Conservation (phyloP, 2,329 filamentous ascomycete genomes). For the Colletotrichum echinochloae region DNA sequence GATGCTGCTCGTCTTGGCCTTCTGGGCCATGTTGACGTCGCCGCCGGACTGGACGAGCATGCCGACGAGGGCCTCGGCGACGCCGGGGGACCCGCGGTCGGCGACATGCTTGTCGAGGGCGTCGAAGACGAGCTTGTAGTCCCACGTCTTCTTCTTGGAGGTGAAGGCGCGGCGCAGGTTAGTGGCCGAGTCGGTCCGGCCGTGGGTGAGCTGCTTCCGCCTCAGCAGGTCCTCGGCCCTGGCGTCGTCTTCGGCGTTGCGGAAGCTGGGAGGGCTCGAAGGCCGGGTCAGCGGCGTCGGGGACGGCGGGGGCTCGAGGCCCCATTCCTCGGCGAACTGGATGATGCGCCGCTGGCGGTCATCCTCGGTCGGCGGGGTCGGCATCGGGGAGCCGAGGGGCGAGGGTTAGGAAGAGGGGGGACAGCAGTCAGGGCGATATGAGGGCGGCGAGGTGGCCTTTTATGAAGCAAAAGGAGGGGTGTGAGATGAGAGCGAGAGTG, state of each 20-base stretch:
- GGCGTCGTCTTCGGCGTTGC: slow-evolving; percentile 62
- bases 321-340: slow-evolving; percentile 64
- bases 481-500: neutral
- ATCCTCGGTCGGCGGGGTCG: slow-evolving; percentile 37
- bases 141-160: slow-evolving; percentile 63
- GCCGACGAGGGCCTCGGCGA: slow-evolving; percentile 66
- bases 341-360: slow-evolving; percentile 61
- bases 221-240: slow-evolving; percentile 67
- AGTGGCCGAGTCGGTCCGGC: slow-evolving; percentile 47
- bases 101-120: slow-evolving; percentile 62
- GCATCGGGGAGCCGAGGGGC: slow-evolving; percentile 33
- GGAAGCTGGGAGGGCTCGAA: slow-evolving; percentile 56
- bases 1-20: slow-evolving; percentile 58
- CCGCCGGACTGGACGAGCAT: slow-evolving; percentile 63
- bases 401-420: slow-evolving; percentile 13
- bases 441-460: slow-evolving; percentile 3
- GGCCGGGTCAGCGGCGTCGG: slow-evolving; percentile 57
- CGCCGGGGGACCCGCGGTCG: slow-evolving; percentile 62
- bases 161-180: slow-evolving; percentile 56
- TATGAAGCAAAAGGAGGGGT: neutral
- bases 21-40: slow-evolving; percentile 61
- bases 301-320: slow-evolving; percentile 56
- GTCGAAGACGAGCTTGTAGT: slow-evolving; percentile 65
- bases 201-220: slow-evolving; percentile 53
- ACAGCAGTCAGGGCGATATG: slow-evolving; percentile 25